Percentiles rank a stretch among this genome's conserved stretches.
Evolutionary conservation across 1,284 basidiomycete species (phyloP).

Genomic region (Porogramme epimiltina): DNA sequence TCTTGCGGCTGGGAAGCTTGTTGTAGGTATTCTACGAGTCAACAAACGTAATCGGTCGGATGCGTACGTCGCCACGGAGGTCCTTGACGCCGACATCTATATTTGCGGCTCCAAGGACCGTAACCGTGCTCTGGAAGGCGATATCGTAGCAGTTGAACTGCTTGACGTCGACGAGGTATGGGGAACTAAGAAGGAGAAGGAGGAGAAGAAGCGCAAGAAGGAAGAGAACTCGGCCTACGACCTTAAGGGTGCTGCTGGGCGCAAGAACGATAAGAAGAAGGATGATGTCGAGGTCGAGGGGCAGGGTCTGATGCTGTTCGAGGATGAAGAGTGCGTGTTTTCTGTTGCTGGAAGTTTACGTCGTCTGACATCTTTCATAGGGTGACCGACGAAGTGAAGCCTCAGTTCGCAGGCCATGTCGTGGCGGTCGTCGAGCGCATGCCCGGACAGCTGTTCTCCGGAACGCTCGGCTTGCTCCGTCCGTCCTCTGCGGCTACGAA

Average conservation of each 20-base stretch:
- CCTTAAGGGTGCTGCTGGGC: constrained; percentile 69
- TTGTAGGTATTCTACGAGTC: constrained; percentile 95
- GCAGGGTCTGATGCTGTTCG: constrained; percentile 93
- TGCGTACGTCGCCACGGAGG: constrained; percentile 99
- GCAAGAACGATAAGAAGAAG: constrained; percentile 99
- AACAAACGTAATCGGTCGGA: constrained; percentile 99
- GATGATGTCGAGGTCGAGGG: constrained; percentile 99
- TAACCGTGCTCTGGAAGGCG: constrained; percentile 97
- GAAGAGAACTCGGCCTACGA: constrained; percentile 97
- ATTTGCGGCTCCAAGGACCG: constrained; percentile 98
- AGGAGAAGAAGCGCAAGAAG: constrained; percentile 99
- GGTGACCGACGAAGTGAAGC: constrained; percentile 96
- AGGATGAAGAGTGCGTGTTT: constrained; percentile 86
- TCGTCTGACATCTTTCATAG: constrained; percentile 39
- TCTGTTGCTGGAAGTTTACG: neutral
- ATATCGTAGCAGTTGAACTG: constrained; percentile 98
- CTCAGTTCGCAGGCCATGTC: constrained; percentile 95
- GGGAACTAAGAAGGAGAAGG: constrained; percentile 99
- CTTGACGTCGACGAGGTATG: constrained; percentile 98
- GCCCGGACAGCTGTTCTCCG: constrained; percentile 98
- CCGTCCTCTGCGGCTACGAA: constrained; percentile 98
- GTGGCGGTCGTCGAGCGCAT: constrained; percentile 98
- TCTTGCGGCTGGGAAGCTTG: constrained; percentile 96
- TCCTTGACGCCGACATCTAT: constrained; percentile 98
- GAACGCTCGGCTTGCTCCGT: constrained; percentile 92